phyloP scores from a whole-genome alignment of 441 rosid genomes.

The Isatis lusitanica region DNA sequence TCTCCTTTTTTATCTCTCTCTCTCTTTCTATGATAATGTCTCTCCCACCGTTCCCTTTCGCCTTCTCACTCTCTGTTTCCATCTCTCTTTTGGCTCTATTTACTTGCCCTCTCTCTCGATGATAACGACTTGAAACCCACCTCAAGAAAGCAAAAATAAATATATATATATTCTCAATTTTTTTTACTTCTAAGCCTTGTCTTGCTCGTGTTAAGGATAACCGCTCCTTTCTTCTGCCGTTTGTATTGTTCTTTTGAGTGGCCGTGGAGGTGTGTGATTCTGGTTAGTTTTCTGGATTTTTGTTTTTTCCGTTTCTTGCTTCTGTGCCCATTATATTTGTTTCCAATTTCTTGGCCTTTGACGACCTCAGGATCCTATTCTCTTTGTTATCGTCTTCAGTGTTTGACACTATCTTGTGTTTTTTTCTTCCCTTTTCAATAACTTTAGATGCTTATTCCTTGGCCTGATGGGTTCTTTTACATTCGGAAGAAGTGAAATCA shows the following conservation, averaged over 20 bases:
- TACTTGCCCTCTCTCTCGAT: slow-evolving; percentile 32
- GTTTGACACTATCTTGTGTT: slow-evolving; percentile 35
- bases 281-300: neutral
- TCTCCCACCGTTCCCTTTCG: slow-evolving; percentile 18
- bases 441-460: slow-evolving; percentile 35
- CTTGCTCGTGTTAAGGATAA: slow-evolving; percentile 29
- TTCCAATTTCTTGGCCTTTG: slow-evolving; percentile 20
- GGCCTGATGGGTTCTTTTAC: slow-evolving; percentile 33
- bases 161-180: neutral
- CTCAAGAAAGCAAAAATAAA: neutral
- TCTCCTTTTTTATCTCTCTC: slow-evolving; percentile 36
- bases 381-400: slow-evolving; percentile 40
- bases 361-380: slow-evolving; percentile 45
- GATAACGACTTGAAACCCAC: slow-evolving; percentile 38
- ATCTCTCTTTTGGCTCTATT: slow-evolving; percentile 28
- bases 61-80: slow-evolving; percentile 29
- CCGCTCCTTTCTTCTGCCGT: neutral
- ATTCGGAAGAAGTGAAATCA: slow-evolving; percentile 38
- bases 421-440: slow-evolving; percentile 18
- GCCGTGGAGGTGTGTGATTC: slow-evolving; percentile 38
- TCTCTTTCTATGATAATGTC: slow-evolving; percentile 42
- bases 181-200: neutral
- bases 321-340: neutral
- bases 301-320: neutral
- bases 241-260: slow-evolving; percentile 10